phyloP scores from a whole-genome alignment of 2,329 filamentous ascomycete species.

The Xylariaceae sp. region DNA sequence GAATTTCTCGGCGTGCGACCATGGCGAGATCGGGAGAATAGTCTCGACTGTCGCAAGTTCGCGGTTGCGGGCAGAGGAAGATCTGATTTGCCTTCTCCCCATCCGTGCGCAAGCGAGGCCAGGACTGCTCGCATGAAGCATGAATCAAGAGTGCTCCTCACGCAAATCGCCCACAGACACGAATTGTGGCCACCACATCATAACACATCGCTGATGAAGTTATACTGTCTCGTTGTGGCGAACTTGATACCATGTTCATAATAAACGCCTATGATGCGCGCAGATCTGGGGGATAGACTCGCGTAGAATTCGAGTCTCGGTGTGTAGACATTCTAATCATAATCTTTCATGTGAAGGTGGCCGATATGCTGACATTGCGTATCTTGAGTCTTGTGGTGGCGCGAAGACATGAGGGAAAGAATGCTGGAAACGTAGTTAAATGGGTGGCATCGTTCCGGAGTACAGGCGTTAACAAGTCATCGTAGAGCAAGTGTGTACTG shows the following conservation, averaged over 20 bases:
- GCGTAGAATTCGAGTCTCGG: no score
- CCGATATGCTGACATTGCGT: no score
- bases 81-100: slow-evolving; percentile 4
- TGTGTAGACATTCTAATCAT: no score
- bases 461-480: no score
- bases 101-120: slow-evolving; percentile 13
- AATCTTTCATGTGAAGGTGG: no score
- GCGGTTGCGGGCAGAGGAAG: slow-evolving; percentile 9
- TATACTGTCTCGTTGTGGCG: slow-evolving; percentile 7
- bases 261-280: not conserved
- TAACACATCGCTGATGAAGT: not conserved
- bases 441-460: no score
- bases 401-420: no score
- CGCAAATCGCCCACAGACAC: slow-evolving; percentile 2
- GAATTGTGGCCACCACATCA: slow-evolving; percentile 5
- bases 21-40: slow-evolving; percentile 13
- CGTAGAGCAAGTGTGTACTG: no score
- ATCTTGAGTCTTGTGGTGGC: no score
- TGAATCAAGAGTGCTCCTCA: slow-evolving; percentile 5
- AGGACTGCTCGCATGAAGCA: not conserved
- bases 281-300: slow-evolving; percentile 12
- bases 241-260: slow-evolving; percentile 1
- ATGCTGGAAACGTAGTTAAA: no score
- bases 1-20: not conserved
- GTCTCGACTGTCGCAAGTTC: slow-evolving; percentile 12